Base-by-base conservation (phyloP, 305 asterid genomes). In the Rubia balearica region DNA sequence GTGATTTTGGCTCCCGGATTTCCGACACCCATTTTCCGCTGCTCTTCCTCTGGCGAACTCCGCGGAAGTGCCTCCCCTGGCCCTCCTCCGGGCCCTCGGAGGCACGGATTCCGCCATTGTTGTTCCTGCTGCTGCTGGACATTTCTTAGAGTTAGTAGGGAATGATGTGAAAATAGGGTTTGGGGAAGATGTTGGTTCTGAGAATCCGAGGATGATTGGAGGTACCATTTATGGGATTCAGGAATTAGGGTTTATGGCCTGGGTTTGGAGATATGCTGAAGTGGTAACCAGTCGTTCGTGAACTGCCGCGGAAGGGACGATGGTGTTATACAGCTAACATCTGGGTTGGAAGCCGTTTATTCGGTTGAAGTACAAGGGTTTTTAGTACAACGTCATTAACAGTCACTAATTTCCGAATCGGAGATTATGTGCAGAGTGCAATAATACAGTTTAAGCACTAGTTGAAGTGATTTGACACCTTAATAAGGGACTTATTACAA, bases 1-100 rank as follows among this genome's bases (percentile, higher is more conserved):
- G 89, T 1, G 93, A 75, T 67, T 83, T 65, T 0, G 95, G 95
- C 73, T 88, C 93, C 4, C 97, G 87, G n/a, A 90, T 90, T 65
- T 90, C 97, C 0, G 93, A 90, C 4, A 90, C 97, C 97, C 95
- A 90, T 69, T 88, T 90, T 1, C 87, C 84, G 65, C 84, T 84
- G 62, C 80, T 83, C 80, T 84, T 90, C 48, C 97, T 72, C 56
- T 70, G 73, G 68, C 96, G 71, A 13, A 88, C 86, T 7, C 96
- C 95, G 30, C 90, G 88, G 79, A 78, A 90, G 84, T 80, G 85
- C 24, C 85, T 82, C 41, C 86, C 30, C 30, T 27, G 30, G 30
- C 30, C 30, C 30, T 27, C 30, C 30, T 27, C 89, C 4, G 84
- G 21, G 24, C 21, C 19, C 22, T 17, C 7, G 62, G 2, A 13